These are phyloP conservation scores for Geranium rotundifolium DNA, from an alignment of 345 rosid species.

Conservation along the genomic window DNA sequence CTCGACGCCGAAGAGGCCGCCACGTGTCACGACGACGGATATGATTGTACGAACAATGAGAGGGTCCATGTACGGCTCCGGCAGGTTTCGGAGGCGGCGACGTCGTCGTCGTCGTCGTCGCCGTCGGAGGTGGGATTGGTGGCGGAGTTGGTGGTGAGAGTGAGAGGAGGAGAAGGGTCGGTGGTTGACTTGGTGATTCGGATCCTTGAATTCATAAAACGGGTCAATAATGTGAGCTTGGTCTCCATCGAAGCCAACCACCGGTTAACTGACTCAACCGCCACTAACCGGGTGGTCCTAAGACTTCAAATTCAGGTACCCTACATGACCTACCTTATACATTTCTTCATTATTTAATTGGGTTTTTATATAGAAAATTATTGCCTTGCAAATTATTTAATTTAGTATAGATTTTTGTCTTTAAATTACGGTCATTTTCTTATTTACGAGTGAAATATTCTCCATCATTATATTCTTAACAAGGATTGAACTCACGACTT, in stretches of 20 bases:
- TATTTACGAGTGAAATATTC: no score
- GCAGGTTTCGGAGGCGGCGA: conserved; percentile 30
- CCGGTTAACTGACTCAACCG: not conserved
- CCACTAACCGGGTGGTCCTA: conserved; percentile 4
- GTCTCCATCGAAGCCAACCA: conserved; percentile 43
- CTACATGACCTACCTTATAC: no score
- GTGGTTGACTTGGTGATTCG: conserved; percentile 29
- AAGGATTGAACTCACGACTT: no score
- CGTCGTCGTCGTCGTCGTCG: conserved; percentile 14
- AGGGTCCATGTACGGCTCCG: conserved; percentile 14
- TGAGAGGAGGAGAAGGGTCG: conserved; percentile 33
- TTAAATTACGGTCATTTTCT: no score
- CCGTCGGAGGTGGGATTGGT: conserved; percentile 26
- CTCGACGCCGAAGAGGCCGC: conserved; percentile 10
- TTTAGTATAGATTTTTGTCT: no score
- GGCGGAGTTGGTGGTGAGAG: conserved; percentile 37
- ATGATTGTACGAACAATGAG: no score
- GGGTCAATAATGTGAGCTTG: conserved; percentile 31
- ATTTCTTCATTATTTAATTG: no score
- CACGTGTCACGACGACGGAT: not conserved
- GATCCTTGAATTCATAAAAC: conserved; percentile 58
- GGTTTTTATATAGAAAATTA: no score
- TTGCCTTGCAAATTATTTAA: no score
- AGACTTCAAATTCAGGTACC: conserved; percentile 17
- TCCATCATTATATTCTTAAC: no score